Conservation (phyloP, 768 basidiomycete genomes). For the Gloeostereum incarnatum region DNA sequence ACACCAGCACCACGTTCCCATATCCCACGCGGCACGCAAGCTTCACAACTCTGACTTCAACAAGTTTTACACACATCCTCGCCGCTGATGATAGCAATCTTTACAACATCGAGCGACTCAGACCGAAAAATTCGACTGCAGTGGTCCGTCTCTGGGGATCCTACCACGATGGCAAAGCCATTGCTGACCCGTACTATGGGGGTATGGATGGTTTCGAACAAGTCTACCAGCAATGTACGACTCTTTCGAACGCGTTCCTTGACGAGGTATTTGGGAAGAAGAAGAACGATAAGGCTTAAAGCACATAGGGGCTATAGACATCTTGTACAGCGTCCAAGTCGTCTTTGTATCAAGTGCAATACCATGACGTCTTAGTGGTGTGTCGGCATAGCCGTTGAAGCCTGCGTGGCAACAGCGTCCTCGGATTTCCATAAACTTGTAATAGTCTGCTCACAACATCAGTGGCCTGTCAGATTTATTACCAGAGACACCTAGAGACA, state of each 20-base stretch:
- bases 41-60: slow-evolving; percentile 53
- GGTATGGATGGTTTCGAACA: slow-evolving; percentile 64
- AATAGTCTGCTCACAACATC: slow-evolving; percentile 49
- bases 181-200: slow-evolving; percentile 84
- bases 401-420: slow-evolving; percentile 69
- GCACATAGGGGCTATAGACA: neutral
- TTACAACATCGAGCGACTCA: slow-evolving; percentile 44
- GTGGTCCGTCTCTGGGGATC: slow-evolving; percentile 74
- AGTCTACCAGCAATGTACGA: slow-evolving; percentile 69
- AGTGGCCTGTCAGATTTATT: slow-evolving; percentile 1
- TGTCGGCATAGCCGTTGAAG: slow-evolving; percentile 85
- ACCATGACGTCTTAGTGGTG: slow-evolving; percentile 40
- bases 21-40: slow-evolving; percentile 31
- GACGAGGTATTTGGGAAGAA: slow-evolving; percentile 46
- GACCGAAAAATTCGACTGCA: slow-evolving; percentile 44
- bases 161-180: slow-evolving; percentile 59
- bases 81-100: slow-evolving; percentile 79
- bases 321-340: neutral
- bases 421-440: slow-evolving; percentile 91
- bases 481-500: neutral
- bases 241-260: slow-evolving; percentile 71
- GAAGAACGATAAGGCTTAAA: slow-evolving; percentile 6
- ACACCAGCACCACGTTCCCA: slow-evolving; percentile 59
- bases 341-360: no score
- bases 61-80: slow-evolving; percentile 74